These are phyloP conservation scores for Populus ilicifolia DNA, from an alignment of 345 rosid genomes.

Conservation along the genomic window DNA sequence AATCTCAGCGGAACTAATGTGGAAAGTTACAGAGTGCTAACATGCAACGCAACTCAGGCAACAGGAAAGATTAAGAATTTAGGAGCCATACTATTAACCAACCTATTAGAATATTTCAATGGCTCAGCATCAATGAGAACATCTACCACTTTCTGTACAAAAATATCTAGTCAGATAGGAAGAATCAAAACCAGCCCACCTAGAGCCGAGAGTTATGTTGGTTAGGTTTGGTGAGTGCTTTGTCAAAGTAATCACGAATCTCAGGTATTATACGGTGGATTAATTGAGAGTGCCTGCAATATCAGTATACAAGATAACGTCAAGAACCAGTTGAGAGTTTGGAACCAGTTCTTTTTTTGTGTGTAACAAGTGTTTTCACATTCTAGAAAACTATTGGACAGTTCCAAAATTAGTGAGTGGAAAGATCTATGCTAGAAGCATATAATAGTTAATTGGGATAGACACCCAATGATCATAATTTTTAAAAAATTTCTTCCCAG, in stretches of 20 bases:
- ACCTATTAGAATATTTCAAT: slow-evolving; percentile 17
- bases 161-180: slow-evolving; percentile 34
- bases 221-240: slow-evolving; percentile 65
- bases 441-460: not conserved
- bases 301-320: not conserved
- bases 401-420: not conserved
- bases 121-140: slow-evolving; percentile 24
- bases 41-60: slow-evolving; percentile 17
- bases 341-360: not conserved
- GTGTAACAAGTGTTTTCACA: not conserved
- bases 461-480: not conserved
- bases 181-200: slow-evolving; percentile 33
- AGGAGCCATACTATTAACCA: slow-evolving; percentile 20
- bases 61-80: slow-evolving; percentile 20
- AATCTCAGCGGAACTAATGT: slow-evolving; percentile 18
- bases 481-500: not conserved
- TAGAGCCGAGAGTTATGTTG: slow-evolving; percentile 56
- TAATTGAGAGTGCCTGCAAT: slow-evolving; percentile 56
- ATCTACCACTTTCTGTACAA: slow-evolving; percentile 48
- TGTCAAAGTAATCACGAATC: slow-evolving; percentile 69
- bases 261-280: slow-evolving; percentile 72
- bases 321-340: not conserved
- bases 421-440: not conserved
- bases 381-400: not conserved
- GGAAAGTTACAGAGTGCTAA: slow-evolving; percentile 6